phyloP scores from a whole-genome alignment of 2,329 filamentous ascomycete genomes.

The Fusarium sublunatum region DNA sequence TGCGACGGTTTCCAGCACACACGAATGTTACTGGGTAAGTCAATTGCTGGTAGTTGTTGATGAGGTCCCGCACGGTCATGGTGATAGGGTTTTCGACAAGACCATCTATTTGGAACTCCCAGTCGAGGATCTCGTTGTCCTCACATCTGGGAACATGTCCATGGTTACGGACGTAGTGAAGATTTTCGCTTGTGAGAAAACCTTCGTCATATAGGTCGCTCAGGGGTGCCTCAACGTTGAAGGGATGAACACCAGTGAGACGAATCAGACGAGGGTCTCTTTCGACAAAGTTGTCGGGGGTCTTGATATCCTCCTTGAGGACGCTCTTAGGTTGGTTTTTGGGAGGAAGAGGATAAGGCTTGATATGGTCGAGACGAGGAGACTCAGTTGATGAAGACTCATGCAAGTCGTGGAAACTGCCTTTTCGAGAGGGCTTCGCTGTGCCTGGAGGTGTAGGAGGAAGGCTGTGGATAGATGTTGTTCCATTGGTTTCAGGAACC shows the following conservation, averaged over 20 bases:
- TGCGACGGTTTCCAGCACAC: constrained; percentile 90
- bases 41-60: constrained; percentile 80
- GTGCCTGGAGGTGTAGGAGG: constrained; percentile 57
- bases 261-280: constrained; percentile 85
- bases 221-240: constrained; percentile 89
- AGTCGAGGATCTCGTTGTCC: constrained; percentile 78
- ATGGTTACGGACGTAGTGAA: constrained; percentile 94
- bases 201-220: constrained; percentile 81
- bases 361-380: constrained; percentile 24
- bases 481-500: constrained; percentile 24
- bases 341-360: constrained; percentile 74
- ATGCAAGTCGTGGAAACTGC: constrained; percentile 47
- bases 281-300: constrained; percentile 83
- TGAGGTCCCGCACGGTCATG: constrained; percentile 77
- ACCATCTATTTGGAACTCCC: constrained; percentile 87
- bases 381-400: constrained; percentile 33
- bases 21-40: constrained; percentile 90
- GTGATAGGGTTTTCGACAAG: constrained; percentile 81
- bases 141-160: constrained; percentile 81
- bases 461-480: constrained; percentile 34
- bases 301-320: constrained; percentile 80
- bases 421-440: constrained; percentile 52
- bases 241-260: constrained; percentile 88
- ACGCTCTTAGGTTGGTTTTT: constrained; percentile 69
- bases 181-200: constrained; percentile 85